Conservation (phyloP, 345 rosid genomes). For the Syzygium grande region DNA sequence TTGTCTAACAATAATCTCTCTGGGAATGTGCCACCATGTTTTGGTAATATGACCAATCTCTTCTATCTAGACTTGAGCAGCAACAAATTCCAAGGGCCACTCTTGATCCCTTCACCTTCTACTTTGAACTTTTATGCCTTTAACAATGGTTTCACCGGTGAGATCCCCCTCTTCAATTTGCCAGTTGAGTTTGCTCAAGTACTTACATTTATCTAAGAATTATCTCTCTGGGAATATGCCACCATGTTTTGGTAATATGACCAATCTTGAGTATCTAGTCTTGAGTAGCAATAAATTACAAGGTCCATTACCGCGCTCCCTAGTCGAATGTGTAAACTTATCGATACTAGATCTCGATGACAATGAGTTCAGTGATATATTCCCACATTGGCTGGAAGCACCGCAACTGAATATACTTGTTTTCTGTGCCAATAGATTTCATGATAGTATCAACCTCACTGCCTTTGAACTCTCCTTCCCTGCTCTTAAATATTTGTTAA, state of each 20-base stretch:
- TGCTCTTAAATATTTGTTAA: neutral
- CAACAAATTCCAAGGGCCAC: too few species aligned
- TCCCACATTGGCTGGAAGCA: neutral
- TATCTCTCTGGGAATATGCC: neutral
- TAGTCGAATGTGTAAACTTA: neutral
- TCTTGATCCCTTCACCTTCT: too few species aligned
- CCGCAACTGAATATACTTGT: accelerated
- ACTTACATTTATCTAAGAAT: too few species aligned
- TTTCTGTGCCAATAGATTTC: neutral
- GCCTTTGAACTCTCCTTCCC: neutral
- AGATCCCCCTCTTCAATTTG: too few species aligned
- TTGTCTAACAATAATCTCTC: too few species aligned
- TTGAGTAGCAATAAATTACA: neutral
- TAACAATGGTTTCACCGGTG: too few species aligned
- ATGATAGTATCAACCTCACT: neutral
- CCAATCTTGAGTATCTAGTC: neutral
- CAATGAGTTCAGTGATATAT: neutral
- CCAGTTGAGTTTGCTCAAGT: too few species aligned
- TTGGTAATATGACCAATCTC: too few species aligned
- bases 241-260: neutral
- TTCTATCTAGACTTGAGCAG: too few species aligned
- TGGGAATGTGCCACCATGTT: too few species aligned
- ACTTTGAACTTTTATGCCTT: too few species aligned
- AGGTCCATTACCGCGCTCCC: neutral
- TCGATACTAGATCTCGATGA: neutral